Conservation (phyloP, 2,329 filamentous ascomycete species). For the Monosporascus cannonballus region DNA sequence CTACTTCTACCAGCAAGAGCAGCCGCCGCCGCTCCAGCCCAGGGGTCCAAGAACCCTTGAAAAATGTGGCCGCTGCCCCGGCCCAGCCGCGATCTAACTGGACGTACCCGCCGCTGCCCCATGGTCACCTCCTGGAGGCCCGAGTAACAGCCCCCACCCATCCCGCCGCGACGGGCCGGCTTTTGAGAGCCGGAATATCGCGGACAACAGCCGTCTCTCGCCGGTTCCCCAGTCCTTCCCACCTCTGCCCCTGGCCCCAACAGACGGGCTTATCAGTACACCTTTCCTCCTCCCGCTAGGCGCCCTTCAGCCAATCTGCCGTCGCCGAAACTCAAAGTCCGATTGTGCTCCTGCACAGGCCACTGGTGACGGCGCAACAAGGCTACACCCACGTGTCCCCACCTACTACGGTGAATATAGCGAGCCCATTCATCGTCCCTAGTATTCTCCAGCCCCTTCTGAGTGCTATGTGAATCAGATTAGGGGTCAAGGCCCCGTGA, state of each 20-base stretch:
- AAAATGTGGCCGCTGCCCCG: neutral
- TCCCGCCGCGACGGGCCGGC: slow-evolving; percentile 13
- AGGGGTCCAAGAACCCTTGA: slow-evolving; percentile 10
- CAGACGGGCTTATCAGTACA: slow-evolving; percentile 2
- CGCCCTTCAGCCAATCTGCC: slow-evolving; percentile 5
- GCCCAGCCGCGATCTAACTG: slow-evolving; percentile 1
- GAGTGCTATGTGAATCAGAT: slow-evolving; percentile 35
- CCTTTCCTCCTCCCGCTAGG: slow-evolving; percentile 12
- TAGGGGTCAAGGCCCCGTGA: slow-evolving; percentile 20
- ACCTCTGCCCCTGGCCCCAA: slow-evolving; percentile 3
- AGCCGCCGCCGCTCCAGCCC: slow-evolving; percentile 15
- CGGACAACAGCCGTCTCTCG: neutral
- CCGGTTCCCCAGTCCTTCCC: neutral
- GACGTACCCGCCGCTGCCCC: slow-evolving; percentile 9
- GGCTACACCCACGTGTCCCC: neutral
- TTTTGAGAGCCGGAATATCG: slow-evolving; percentile 6
- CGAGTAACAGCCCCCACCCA: slow-evolving; percentile 7
- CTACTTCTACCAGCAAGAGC: slow-evolving; percentile 1
- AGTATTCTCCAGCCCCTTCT: neutral
- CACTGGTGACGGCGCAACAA: neutral
- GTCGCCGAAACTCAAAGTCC: neutral
- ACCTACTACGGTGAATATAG: neutral
- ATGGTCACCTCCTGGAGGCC: slow-evolving; percentile 5
- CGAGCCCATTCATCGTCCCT: neutral
- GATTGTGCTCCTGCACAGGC: neutral